Evolutionary conservation across 140 eudicot genomes (phyloP).

Genomic region (Senecio squalidus): DNA sequence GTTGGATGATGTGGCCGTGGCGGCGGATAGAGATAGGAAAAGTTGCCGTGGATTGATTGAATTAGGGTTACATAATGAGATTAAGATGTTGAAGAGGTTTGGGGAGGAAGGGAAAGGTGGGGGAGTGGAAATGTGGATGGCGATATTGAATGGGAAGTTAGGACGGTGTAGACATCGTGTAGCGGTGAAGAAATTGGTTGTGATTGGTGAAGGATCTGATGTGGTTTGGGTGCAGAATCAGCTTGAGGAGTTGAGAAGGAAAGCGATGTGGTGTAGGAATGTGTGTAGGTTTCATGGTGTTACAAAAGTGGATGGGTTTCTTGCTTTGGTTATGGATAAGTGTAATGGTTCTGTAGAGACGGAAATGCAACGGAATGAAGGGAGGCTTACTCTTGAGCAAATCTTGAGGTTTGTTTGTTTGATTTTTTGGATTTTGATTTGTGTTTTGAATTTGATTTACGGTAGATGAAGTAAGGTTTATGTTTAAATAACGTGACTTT

Average conservation of each 20-base stretch:
- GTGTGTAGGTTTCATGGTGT: conserved; percentile 90
- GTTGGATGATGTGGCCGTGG: conserved; percentile 15
- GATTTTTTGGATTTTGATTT: neutral
- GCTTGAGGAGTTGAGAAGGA: conserved; percentile 66
- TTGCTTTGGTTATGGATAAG: conserved; percentile 72
- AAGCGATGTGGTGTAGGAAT: conserved; percentile 95
- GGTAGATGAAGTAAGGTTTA: neutral
- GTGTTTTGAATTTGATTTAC: conserved; percentile 8
- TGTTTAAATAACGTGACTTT: no score
- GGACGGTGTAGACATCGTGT: conserved; percentile 69
- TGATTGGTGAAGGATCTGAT: conserved; percentile 63
- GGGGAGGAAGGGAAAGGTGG: conserved; percentile 64
- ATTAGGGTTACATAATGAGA: conserved; percentile 51
- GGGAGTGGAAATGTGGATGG: conserved; percentile 87
- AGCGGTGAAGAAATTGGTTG: conserved; percentile 81
- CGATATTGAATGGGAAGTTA: conserved; percentile 42
- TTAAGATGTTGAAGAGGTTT: conserved; percentile 56
- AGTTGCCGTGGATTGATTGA: conserved; percentile 47
- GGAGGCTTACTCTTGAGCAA: conserved; percentile 93
- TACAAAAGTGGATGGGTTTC: conserved; percentile 42
- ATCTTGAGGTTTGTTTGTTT: conserved; percentile 59
- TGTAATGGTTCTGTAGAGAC: conserved; percentile 80
- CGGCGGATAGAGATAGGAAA: neutral
- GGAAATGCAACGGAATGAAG: conserved; percentile 81
- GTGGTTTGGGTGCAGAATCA: conserved; percentile 78